These are phyloP conservation scores for Pythium diclinum DNA, from an alignment of 352 stramenopile genomes.

Conservation along the genomic window DNA sequence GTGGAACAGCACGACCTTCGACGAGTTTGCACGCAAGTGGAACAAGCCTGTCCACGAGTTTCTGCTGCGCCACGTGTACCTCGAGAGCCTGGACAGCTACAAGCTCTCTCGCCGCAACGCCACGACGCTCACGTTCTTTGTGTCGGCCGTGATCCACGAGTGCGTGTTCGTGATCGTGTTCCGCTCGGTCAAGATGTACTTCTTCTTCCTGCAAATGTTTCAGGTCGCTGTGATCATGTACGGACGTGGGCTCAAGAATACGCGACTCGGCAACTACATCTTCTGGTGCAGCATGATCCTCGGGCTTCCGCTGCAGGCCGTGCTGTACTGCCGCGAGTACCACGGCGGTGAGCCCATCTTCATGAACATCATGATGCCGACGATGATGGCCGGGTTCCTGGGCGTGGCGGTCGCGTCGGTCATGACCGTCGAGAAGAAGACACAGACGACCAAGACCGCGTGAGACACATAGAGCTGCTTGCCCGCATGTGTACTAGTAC, in stretches of 20 bases:
- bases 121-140: constrained; percentile 90
- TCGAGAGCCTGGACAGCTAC: constrained; percentile 73
- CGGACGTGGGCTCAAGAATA: constrained; percentile 65
- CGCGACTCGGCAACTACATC: constrained; percentile 71
- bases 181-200: constrained; percentile 90
- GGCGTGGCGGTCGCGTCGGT: constrained; percentile 46
- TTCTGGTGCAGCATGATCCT: constrained; percentile 83
- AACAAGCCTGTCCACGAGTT: constrained; percentile 98
- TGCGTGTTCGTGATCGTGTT: constrained; percentile 94
- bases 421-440: constrained; percentile 39
- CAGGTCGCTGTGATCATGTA: constrained; percentile 92
- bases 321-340: constrained; percentile 83
- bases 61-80: constrained; percentile 82
- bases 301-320: constrained; percentile 60
- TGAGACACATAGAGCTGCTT: neutral
- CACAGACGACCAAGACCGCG: constrained; percentile 14
- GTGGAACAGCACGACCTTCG: constrained; percentile 96
- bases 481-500: too few relatives aligned
- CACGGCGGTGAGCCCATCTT: constrained; percentile 78
- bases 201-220: constrained; percentile 94
- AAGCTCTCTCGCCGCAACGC: constrained; percentile 70
- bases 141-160: constrained; percentile 95
- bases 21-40: constrained; percentile 92
- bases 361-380: constrained; percentile 73
- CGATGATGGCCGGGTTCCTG: constrained; percentile 64